Evolutionary conservation across 2,329 filamentous ascomycete species (phyloP).

Genomic region (Colletotrichum godetiae): DNA sequence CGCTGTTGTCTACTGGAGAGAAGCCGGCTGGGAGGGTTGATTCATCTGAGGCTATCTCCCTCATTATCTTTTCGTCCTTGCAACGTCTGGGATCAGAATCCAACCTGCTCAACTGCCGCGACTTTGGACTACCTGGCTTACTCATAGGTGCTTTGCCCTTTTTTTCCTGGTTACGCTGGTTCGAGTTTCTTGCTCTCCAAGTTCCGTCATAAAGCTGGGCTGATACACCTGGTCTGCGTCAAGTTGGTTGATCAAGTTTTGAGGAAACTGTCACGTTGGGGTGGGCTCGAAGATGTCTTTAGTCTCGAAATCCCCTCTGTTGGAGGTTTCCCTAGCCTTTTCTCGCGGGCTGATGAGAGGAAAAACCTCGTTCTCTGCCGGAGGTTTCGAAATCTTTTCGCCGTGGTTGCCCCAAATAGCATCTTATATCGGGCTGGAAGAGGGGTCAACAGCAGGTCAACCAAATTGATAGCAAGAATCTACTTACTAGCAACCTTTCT

Average conservation of each 20-base stretch:
- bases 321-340: background rate
- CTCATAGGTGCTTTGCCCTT: background rate
- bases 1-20: background rate
- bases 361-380: background rate
- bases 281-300: background rate
- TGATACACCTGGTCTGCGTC: background rate
- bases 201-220: too few relatives aligned
- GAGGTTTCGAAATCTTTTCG: background rate
- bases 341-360: background rate
- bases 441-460: background rate
- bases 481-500: constrained; percentile 7
- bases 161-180: background rate
- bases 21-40: background rate
- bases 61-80: background rate
- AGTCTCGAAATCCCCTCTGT: background rate
- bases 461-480: background rate
- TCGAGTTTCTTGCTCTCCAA: background rate
- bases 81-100: background rate
- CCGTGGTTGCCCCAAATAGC: background rate
- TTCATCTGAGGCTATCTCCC: background rate
- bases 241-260: background rate
- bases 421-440: background rate
- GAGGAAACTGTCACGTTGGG: background rate
- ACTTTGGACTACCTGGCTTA: background rate
- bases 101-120: background rate